Evolutionary conservation across 2,329 filamentous ascomycete genomes (phyloP).

Genomic region (Ophidiomyces ophidiicola): DNA sequence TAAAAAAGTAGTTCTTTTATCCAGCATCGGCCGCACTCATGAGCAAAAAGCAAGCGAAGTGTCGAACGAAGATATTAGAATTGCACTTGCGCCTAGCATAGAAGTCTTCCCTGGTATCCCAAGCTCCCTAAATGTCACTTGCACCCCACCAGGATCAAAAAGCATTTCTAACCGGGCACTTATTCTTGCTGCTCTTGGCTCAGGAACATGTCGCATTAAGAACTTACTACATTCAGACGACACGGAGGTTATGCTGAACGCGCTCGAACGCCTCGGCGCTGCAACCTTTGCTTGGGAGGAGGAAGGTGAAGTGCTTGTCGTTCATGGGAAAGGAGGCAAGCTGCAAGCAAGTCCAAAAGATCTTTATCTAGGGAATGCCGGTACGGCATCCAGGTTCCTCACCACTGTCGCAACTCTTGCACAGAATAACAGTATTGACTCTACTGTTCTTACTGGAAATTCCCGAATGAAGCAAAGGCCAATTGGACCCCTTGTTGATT

Average conservation of each 20-base stretch:
- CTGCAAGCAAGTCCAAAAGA: constrained; percentile 62
- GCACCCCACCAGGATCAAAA: constrained; percentile 88
- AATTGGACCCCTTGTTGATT: constrained; percentile 85
- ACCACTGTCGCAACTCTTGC: constrained; percentile 85
- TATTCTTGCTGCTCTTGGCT: constrained; percentile 80
- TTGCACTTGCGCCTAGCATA: constrained; percentile 70
- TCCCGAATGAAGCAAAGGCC: constrained; percentile 91
- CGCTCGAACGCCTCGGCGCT: constrained; percentile 71
- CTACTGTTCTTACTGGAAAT: constrained; percentile 82
- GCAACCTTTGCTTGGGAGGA: constrained; percentile 91
- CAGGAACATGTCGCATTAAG: constrained; percentile 73
- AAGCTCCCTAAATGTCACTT: constrained; percentile 52
- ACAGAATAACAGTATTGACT: constrained; percentile 47
- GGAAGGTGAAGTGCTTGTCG: constrained; percentile 77
- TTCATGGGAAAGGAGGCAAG: constrained; percentile 80
- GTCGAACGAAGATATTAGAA: constrained; percentile 68
- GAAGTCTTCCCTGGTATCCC: constrained; percentile 62
- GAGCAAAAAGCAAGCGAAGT: constrained; percentile 83
- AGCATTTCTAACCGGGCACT: constrained; percentile 94
- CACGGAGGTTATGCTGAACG: constrained; percentile 91
- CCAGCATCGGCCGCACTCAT: constrained; percentile 74
- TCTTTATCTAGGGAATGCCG: constrained; percentile 90
- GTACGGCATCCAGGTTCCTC: constrained; percentile 87
- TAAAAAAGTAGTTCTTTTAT: constrained; percentile 91
- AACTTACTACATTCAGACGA: constrained; percentile 95